phyloP scores from a whole-genome alignment of 306 rosid species.

The Malus asiatica region DNA sequence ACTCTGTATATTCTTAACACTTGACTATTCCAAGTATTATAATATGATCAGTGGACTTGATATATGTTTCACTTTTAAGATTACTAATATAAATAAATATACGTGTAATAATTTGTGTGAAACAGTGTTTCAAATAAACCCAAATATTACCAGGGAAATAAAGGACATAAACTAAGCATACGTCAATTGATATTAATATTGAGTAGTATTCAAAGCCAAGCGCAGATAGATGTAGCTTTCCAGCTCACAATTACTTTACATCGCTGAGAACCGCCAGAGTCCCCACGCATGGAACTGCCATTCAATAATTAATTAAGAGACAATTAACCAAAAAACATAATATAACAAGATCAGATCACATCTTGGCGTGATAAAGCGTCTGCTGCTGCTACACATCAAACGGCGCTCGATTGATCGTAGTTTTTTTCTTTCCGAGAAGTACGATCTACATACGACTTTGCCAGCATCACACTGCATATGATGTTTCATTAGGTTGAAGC shows the following conservation, averaged over 20 bases:
- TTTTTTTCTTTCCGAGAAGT: neutral
- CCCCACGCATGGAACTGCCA: neutral
- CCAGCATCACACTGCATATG: neutral
- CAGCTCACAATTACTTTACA: neutral
- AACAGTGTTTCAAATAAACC: too few species aligned
- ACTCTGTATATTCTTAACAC: too few species aligned
- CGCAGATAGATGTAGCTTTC: neutral
- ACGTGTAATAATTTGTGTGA: too few species aligned
- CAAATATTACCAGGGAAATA: neutral
- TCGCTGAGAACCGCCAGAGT: neutral
- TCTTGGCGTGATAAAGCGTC: neutral
- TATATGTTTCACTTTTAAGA: too few species aligned
- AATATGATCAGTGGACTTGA: too few species aligned
- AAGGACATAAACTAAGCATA: neutral
- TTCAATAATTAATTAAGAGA: too few species aligned
- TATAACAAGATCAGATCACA: neutral
- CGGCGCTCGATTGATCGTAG: neutral
- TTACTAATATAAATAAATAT: too few species aligned
- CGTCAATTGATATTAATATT: neutral
- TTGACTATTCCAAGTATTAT: too few species aligned
- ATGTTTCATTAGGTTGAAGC: neutral
- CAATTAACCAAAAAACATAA: neutral
- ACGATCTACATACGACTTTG: neutral
- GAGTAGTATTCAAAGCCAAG: neutral
- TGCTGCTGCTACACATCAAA: neutral